Base-by-base conservation (phyloP, 176 grass and related monocot genomes). In the Bromus sterilis region DNA sequence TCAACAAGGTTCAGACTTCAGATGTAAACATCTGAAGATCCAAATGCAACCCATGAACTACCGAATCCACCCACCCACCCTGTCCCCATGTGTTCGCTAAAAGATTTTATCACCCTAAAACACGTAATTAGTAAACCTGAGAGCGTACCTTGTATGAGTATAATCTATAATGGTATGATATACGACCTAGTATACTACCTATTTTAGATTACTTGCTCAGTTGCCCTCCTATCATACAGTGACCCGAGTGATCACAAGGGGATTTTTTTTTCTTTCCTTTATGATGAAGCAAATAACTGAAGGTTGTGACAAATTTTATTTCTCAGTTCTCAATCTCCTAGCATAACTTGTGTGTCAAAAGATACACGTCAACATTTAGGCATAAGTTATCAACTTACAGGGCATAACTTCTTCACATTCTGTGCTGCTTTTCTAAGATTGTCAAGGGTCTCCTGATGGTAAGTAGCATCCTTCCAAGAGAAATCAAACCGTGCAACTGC, bases 401-500 rank as follows among this genome's bases (percentile, higher is more conserved):
- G 92, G 75, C 96, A 98, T 37, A 93, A 41, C 67, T 98, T 91
- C 76, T 93, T 93, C 46, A 91, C 84, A 88, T 95, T 98, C 5
- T 83, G 79, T n/a, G 90, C 87, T 1, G 96, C 96, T 77, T 82
- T 89, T 73, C 83, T 98, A 76, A 98, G 85, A 82, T 95, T 98
- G 31, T 98, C 73, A 40, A 93, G 90, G 75, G 96, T 93, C 75
- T 91, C 89, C 76, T 98, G 96, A 81, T 98, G 96, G 68, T 95
- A 98, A 6, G 87, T 65, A 74, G 93, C 90, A 85, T 89, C 90
- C 84, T 89, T 82, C 74, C 90, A 91, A 29, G 96, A 98, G 86
- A 98, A 98, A 80, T 95, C 93, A 57, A 98, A 98, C 21, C 96
- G 85, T 41, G 96, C 93, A 29, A 98, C 96, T 98, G 89, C 42